phyloP scores from a whole-genome alignment of 2,329 filamentous ascomycete species.

The Mycosphaerella sp. region DNA sequence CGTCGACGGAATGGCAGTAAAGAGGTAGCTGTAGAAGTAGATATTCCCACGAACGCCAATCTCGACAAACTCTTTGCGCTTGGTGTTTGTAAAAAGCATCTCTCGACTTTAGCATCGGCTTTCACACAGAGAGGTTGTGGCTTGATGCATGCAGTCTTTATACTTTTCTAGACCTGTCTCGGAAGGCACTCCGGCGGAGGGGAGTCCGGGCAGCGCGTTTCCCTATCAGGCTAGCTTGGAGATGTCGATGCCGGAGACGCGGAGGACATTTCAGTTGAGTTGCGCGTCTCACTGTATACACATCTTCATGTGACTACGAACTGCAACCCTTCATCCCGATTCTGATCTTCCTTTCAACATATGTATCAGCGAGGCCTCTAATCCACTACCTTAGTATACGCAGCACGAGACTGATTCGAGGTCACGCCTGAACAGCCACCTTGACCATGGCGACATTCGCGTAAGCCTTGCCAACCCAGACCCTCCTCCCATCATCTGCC shows the following conservation, averaged over 20 bases:
- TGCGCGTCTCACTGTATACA: background rate
- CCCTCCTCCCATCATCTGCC: background rate
- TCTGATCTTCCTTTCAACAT: background rate
- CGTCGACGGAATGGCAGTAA: too few relatives aligned
- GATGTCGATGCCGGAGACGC: background rate
- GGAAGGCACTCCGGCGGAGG: background rate
- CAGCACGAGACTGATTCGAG: too few relatives aligned
- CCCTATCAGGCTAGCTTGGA: background rate
- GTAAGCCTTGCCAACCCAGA: background rate
- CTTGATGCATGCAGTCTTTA: too few relatives aligned
- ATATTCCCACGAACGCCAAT: too few relatives aligned
- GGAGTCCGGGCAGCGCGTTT: background rate
- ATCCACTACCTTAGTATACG: background rate
- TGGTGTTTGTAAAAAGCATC: too few relatives aligned
- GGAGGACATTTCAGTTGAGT: background rate
- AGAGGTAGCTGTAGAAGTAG: too few relatives aligned
- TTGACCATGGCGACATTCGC: constrained; percentile 12
- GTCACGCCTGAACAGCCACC: background rate
- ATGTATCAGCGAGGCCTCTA: background rate
- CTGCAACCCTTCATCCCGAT: background rate
- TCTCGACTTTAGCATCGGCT: too few relatives aligned
- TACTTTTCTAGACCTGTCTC: background rate
- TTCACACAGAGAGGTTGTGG: too few relatives aligned
- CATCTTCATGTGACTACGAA: too few relatives aligned
- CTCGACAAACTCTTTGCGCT: too few relatives aligned